Conservation (phyloP, 1,284 basidiomycete genomes). For the Rhodotorula sp. region DNA sequence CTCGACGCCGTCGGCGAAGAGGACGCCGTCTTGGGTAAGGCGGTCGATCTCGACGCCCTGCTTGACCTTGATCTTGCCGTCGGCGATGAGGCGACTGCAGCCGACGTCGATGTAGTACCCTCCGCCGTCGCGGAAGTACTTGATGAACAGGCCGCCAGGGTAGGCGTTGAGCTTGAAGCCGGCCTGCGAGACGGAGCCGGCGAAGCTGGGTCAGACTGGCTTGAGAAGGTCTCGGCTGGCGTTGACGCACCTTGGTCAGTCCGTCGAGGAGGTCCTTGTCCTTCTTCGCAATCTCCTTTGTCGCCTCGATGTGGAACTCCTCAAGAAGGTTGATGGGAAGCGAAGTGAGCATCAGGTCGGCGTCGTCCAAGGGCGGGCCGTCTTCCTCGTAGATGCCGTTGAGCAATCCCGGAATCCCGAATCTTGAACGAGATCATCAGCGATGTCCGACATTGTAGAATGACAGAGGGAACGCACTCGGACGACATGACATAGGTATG, state of each 20-base stretch:
- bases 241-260: conserved; percentile 43
- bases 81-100: conserved; percentile 47
- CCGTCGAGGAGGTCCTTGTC: conserved; percentile 50
- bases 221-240: too few species aligned
- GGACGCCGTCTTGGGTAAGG: conserved; percentile 45
- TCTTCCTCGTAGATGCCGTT: conserved; percentile 53
- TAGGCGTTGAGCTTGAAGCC: conserved; percentile 52
- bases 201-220: too few species aligned
- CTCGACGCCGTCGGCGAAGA: conserved; percentile 50
- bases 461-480: not conserved
- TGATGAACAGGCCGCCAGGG: conserved; percentile 38
- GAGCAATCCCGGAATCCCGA: conserved; percentile 30
- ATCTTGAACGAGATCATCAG: not conserved
- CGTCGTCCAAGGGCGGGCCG: conserved; percentile 52
- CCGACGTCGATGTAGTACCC: conserved; percentile 43
- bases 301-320: conserved; percentile 50
- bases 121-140: conserved; percentile 46
- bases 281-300: conserved; percentile 48
- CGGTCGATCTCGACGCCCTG: conserved; percentile 47
- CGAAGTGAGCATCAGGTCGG: conserved; percentile 56
- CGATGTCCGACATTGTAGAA: too few species aligned
- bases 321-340: conserved; percentile 54
- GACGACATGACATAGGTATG: conserved; percentile 47
- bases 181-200: conserved; percentile 24
- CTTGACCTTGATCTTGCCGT: conserved; percentile 51